Base-by-base conservation (phyloP, 192 early-diverging fungal genomes). In the Powellomyces hirtus region DNA sequence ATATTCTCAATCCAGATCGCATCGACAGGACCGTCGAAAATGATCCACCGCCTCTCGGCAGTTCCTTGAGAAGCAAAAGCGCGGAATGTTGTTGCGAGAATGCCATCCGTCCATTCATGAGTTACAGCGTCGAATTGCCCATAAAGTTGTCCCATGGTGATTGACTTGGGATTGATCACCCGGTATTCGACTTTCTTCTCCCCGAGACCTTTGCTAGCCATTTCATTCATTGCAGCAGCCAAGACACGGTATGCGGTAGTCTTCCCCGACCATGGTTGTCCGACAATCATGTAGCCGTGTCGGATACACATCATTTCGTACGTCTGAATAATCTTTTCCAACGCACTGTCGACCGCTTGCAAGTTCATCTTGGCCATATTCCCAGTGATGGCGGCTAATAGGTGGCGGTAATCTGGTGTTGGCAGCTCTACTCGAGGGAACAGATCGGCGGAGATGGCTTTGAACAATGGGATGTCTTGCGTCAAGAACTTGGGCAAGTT, bases 1-100 rank as follows among this genome's bases (percentile, higher is more conserved):
- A 86, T 86, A 65, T 86, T 86, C 66, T 86, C 84, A 61, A 86
- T 86, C 84, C 84, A 86, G 33, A 86, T 80, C 14, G 84, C 84
- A 50, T 86, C 84, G 36, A 86, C 84, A 0, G 84, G 84, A 22
- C 84, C 84, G 55, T 86, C 84, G 69, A 86, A 86, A 30, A 86
- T 81, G 30, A 84, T 84, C 84, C 84, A 86, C 29, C 77, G 81
- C 50, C 82, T 44, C 58, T 86, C 84, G 0, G 71, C 59, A 14
- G 70, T 77, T 24, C 79, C 79, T 64, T 83, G 76, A 8, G 56
- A 37, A 24, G 82, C 84, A 68, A 80, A 84, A 30, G 74, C 64
- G 13, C 84, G 66, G 64, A 85, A 84, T 6, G 76, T 76, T 44
- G 86, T 85, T 29, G 81, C 84, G 0, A 86, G 66, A 64, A 86